Conservation (phyloP, 2,329 filamentous ascomycete genomes). For the Neospermospora avenae region DNA sequence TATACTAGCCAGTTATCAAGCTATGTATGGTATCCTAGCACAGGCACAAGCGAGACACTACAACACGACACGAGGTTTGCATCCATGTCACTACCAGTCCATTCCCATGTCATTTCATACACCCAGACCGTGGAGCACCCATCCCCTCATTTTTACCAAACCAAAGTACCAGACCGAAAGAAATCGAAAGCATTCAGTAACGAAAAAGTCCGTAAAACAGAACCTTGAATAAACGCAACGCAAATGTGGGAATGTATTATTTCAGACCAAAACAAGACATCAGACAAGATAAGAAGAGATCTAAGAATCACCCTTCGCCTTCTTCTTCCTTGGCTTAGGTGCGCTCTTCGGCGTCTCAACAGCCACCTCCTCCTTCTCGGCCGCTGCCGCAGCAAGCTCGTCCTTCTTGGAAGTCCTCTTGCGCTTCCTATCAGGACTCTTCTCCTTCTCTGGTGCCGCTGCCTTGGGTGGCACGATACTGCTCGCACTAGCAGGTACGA, state of each 20-base stretch:
- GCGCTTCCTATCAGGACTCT: conserved; percentile 61
- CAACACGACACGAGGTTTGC: not conserved
- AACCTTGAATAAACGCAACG: not conserved
- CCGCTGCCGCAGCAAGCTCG: conserved; percentile 11
- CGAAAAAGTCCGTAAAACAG: not conserved
- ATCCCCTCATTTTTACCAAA: not conserved
- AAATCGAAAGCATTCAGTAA: not conserved
- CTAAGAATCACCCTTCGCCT: conserved; percentile 55
- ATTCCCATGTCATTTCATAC: not conserved
- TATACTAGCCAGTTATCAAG: not conserved
- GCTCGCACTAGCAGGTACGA: conserved; percentile 20
- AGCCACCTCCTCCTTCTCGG: conserved; percentile 46
- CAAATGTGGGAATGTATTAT: too few relatives aligned
- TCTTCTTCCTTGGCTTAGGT: conserved; percentile 34
- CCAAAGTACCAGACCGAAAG: not conserved
- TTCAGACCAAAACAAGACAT: not conserved
- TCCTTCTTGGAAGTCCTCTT: conserved; percentile 54
- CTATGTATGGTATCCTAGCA: conserved; percentile 2
- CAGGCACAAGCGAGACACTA: not conserved
- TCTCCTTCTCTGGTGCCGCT: conserved; percentile 24
- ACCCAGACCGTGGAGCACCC: not conserved
- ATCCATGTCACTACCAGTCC: not conserved
- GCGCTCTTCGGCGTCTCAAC: conserved; percentile 30
- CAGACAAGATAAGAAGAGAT: not conserved
- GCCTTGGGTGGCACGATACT: conserved; percentile 25